phyloP scores from a whole-genome alignment of 805 yeast species.

The Starmerella davenportii region DNA sequence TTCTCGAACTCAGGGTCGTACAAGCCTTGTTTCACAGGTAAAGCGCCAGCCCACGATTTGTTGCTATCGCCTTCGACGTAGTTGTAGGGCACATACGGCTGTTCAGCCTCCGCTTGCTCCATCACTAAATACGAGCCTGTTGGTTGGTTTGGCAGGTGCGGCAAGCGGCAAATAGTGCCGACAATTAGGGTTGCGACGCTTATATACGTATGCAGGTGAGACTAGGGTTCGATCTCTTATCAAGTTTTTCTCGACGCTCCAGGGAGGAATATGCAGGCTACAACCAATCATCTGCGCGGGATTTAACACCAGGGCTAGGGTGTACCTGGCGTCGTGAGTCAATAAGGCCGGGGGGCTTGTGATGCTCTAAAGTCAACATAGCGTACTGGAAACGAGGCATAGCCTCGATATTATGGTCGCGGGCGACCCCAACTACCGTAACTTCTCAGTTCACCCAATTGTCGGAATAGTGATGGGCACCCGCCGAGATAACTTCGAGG shows the following conservation, averaged over 20 bases:
- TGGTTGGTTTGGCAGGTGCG: neutral
- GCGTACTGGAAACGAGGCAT: no score
- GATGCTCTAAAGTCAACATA: no score
- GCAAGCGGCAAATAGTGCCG: neutral
- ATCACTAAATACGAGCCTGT: neutral
- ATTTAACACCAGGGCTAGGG: no score
- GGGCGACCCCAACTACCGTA: no score
- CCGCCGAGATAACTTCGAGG: no score
- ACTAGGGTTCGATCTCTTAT: neutral
- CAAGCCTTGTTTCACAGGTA: conserved; percentile 74
- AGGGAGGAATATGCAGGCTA: neutral
- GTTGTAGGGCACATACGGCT: conserved; percentile 27
- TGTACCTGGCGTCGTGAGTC: no score
- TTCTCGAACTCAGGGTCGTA: conserved; percentile 87
- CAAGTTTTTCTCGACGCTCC: neutral
- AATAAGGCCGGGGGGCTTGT: no score
- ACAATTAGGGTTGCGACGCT: neutral
- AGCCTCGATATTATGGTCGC: no score
- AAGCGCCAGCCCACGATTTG: conserved; percentile 78
- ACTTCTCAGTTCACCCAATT: no score
- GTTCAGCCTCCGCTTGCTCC: conserved; percentile 2
- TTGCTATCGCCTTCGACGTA: conserved; percentile 65
- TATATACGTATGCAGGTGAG: neutral
- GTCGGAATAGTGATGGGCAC: no score
- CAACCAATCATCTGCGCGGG: no score